Conservation (phyloP, 192 early-diverging fungal genomes). For the Haplosporangium gracile region DNA sequence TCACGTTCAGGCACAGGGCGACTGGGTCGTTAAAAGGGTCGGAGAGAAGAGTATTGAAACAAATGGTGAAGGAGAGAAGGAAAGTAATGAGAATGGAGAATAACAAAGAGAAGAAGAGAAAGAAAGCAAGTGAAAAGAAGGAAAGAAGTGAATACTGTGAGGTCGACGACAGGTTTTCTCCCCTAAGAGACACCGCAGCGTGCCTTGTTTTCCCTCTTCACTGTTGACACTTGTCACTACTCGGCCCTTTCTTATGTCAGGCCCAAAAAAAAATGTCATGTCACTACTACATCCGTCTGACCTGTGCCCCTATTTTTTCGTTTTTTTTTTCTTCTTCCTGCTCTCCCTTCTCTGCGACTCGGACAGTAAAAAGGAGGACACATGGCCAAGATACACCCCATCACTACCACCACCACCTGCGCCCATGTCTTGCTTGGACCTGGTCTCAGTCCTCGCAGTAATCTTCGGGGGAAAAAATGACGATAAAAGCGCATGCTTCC, state of each 20-base stretch:
- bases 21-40: background rate
- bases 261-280: conserved; percentile 2
- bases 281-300: background rate
- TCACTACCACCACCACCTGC: background rate
- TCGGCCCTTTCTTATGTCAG: background rate
- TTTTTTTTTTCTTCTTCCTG: background rate
- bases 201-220: background rate
- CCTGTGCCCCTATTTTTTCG: conserved; percentile 2
- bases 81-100: background rate
- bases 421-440: background rate
- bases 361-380: background rate
- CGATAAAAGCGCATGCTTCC: background rate
- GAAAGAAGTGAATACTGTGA: background rate
- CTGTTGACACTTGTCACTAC: background rate
- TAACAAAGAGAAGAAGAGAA: background rate
- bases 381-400: conserved; percentile 1
- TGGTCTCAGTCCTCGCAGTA: background rate
- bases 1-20: background rate
- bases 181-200: background rate
- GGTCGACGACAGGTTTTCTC: background rate
- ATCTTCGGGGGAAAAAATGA: background rate
- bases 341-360: background rate
- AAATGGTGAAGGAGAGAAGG: background rate
- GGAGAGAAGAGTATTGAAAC: background rate
- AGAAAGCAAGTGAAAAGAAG: background rate